Conservation (phyloP, 345 rosid genomes). For the Citrus glauca region DNA sequence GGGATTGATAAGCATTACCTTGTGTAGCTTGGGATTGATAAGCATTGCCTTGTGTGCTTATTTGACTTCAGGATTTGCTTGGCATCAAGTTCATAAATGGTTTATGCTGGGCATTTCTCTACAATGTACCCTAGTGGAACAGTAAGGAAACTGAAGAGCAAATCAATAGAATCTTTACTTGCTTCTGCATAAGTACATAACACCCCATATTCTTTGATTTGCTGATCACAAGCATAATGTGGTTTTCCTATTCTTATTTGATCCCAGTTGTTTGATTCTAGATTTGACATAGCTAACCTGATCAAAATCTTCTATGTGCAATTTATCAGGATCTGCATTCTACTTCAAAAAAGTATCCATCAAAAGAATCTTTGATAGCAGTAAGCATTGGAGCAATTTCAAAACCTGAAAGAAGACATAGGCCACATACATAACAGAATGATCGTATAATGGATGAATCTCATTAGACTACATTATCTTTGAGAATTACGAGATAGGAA, state of each 20-base stretch:
- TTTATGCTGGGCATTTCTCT: slow-evolving; percentile 10
- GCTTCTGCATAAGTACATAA: slow-evolving; percentile 15
- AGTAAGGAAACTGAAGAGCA: slow-evolving; percentile 31
- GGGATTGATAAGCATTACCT: slow-evolving; percentile 11
- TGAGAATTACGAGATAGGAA: neutral
- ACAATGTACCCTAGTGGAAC: slow-evolving; percentile 22
- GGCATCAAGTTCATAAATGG: slow-evolving; percentile 12
- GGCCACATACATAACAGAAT: neutral
- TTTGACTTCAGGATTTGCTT: slow-evolving; percentile 7
- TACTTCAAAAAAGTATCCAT: slow-evolving; percentile 14
- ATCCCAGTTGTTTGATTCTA: neutral
- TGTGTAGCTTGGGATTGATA: slow-evolving; percentile 10
- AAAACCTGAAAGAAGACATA: slow-evolving; percentile 17
- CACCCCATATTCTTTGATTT: slow-evolving; percentile 24
- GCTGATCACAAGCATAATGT: slow-evolving; percentile 13
- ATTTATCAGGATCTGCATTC: neutral
- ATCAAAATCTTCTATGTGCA: neutral
- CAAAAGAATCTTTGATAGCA: slow-evolving; percentile 12
- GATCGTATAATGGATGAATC: neutral
- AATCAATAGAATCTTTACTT: slow-evolving; percentile 21
- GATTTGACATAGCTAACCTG: neutral
- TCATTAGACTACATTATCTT: neutral
- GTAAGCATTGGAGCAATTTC: slow-evolving; percentile 8
- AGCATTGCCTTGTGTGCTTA: slow-evolving; percentile 3
- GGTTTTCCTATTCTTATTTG: neutral